phyloP scores from a whole-genome alignment of 2,329 filamentous ascomycete species.

The Aspergillus tamarii region DNA sequence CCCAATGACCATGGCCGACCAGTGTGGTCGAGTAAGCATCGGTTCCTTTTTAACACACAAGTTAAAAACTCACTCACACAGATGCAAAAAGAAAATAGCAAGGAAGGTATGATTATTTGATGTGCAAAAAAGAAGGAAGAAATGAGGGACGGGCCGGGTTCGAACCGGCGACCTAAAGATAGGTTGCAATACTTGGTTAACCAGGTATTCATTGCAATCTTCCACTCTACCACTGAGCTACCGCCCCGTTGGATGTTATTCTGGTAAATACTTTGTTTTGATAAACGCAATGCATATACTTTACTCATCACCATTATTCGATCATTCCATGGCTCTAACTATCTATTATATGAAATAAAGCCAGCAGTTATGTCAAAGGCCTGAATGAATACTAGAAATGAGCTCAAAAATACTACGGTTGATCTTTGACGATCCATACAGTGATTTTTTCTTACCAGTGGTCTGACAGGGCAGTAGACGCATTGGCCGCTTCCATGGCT shows the following conservation, averaged over 20 bases:
- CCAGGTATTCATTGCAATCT: background rate
- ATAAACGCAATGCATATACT: fast-evolving
- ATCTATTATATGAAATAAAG: background rate
- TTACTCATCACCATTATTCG: fast-evolving
- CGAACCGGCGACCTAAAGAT: background rate
- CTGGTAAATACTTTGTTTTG: fast-evolving
- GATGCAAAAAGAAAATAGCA: too few species aligned
- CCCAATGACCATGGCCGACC: too few species aligned
- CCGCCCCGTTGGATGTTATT: background rate
- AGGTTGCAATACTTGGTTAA: background rate
- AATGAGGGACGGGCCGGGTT: background rate
- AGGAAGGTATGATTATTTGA: too few species aligned
- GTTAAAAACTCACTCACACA: too few species aligned
- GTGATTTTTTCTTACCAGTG: background rate
- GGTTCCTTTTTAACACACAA: too few species aligned
- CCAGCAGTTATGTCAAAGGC: background rate
- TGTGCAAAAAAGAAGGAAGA: background rate
- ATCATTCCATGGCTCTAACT: background rate
- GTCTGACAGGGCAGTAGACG: background rate
- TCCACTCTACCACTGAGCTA: background rate
- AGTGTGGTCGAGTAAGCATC: too few species aligned
- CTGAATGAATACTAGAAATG: background rate
- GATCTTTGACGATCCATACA: background rate
- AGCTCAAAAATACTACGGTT: background rate
- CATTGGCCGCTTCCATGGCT: background rate